Evolutionary conservation across 371 early-diverging fungal species (phyloP), one percentile per base, ranked within the genome.

Genomic region (Chytridium lagenaria): DNA sequence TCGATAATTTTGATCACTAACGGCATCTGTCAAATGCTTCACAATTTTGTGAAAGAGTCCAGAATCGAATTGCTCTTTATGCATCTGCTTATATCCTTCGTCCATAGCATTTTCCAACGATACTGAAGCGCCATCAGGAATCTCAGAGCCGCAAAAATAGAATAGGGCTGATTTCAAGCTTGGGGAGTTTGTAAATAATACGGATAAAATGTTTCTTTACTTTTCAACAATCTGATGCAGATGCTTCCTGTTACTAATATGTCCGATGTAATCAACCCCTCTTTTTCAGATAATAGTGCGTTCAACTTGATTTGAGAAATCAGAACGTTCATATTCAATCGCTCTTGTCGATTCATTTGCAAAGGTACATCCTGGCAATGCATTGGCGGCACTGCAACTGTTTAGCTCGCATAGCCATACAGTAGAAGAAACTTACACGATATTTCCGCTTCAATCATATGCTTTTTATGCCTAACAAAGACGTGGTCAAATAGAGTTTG

Each of bases 211-310:
- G 34, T 49, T 31, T 28, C 22, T 23, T 12, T 49, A 72, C 73
- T 92, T 92, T 40, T 79, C 76, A 12, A 90, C 86, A 10, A 88
- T 86, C 61, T 83, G 86, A 0, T 84, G 77, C 30, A 92, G 70
- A 37, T 85, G 79, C 59, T 81, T 84, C 15, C 76, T 74, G 73
- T 91, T 91, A 15, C 84, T 81, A 0, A 84, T 79, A 52, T 90
- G 90, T 71, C 92, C 91, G 36, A 92, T 83, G 74, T 92, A 92
- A 74, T 94, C 94, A 22, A 70, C 34, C 19, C 72, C 59, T 70
- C 73, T 22, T 73, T 70, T 52, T 82, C 71, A 22, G 78, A 71
- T 19, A 79, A 70, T 1, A 92, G 83, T 0, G 91, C 88, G 74
- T 92, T 93, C n/a, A 52, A 23, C 23, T 52, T 52, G 55, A 52